Percentiles rank a stretch among this genome's conserved stretches.
phyloP scores from a whole-genome alignment of 169 alveolate genomes.

The Condylostoma magnum region DNA sequence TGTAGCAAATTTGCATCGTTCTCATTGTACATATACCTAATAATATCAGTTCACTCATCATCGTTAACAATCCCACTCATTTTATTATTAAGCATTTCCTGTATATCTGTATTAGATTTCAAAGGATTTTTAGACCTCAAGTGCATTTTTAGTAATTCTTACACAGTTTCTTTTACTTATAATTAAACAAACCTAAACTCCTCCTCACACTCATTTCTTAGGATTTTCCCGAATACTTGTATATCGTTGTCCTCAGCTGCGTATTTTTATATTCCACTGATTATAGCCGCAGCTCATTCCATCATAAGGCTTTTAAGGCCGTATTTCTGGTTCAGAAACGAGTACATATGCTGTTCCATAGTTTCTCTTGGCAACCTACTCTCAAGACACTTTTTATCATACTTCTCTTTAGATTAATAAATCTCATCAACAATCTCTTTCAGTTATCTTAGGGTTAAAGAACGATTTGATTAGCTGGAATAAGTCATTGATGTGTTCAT shows the following conservation, averaged over 20 bases:
- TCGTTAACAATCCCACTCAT: constrained; percentile 64
- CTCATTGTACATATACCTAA: constrained; percentile 80
- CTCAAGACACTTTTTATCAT: constrained; percentile 73
- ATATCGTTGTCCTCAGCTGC: constrained; percentile 78
- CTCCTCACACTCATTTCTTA: constrained; percentile 85
- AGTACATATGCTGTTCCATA: constrained; percentile 85
- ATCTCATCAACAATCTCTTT: constrained; percentile 81
- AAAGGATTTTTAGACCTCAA: constrained; percentile 73
- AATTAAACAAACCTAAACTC: constrained; percentile 73
- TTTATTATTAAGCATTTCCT: constrained; percentile 59
- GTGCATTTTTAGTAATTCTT: constrained; percentile 60
- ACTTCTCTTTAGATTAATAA: constrained; percentile 62
- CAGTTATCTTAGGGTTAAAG: constrained; percentile 60
- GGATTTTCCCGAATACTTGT: constrained; percentile 81
- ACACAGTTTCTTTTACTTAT: constrained; percentile 70
- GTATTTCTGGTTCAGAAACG: constrained; percentile 80
- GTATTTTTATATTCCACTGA: constrained; percentile 71
- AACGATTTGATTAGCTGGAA: background rate
- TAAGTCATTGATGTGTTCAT: background rate
- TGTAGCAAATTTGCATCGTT: constrained; percentile 69
- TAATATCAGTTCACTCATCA: constrained; percentile 74
- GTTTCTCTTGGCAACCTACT: constrained; percentile 81
- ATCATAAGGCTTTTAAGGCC: constrained; percentile 79
- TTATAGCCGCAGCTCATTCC: constrained; percentile 85
- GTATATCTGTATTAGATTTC: constrained; percentile 75